A percentile compares a stretch with the other conserved stretches of the same genome.
Conservation (phyloP, 768 basidiomycete species). For the Mrakia hoshinonis region DNA sequence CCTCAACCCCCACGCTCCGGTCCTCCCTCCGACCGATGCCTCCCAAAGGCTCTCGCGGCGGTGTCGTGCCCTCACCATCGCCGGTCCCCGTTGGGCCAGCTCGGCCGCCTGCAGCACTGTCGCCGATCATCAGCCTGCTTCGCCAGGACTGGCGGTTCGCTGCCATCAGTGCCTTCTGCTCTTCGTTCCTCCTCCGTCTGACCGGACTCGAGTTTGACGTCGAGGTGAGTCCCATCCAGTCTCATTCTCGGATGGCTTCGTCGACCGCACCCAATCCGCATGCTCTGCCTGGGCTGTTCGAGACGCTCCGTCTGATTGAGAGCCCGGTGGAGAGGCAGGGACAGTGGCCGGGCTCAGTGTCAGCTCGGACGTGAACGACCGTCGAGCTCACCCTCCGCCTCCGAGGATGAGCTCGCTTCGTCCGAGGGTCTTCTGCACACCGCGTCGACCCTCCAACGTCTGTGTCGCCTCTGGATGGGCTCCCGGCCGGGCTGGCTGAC, state of each 20-base stretch:
- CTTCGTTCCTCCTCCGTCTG: slow-evolving; percentile 58
- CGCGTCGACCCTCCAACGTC: neutral
- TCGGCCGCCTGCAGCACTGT: slow-evolving; percentile 28
- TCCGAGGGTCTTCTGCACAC: too few relatives aligned
- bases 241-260: neutral
- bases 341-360: too few relatives aligned
- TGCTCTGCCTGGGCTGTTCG: too few relatives aligned
- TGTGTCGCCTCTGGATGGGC: neutral
- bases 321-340: too few relatives aligned
- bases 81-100: neutral
- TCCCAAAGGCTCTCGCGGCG: slow-evolving; percentile 11
- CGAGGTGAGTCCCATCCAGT: slow-evolving; percentile 35
- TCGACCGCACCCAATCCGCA: too few relatives aligned
- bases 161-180: slow-evolving; percentile 80
- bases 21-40: neutral
- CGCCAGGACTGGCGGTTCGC: slow-evolving; percentile 88
- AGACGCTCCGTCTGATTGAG: too few relatives aligned
- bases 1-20: neutral
- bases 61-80: neutral
- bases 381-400: too few relatives aligned
- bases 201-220: slow-evolving; percentile 59
- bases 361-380: too few relatives aligned
- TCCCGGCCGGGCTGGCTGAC: neutral
- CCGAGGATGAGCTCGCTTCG: too few relatives aligned
- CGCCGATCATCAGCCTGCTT: slow-evolving; percentile 44